Conservation (phyloP, 2,329 filamentous ascomycete genomes). For the Ilyonectria destructans region DNA sequence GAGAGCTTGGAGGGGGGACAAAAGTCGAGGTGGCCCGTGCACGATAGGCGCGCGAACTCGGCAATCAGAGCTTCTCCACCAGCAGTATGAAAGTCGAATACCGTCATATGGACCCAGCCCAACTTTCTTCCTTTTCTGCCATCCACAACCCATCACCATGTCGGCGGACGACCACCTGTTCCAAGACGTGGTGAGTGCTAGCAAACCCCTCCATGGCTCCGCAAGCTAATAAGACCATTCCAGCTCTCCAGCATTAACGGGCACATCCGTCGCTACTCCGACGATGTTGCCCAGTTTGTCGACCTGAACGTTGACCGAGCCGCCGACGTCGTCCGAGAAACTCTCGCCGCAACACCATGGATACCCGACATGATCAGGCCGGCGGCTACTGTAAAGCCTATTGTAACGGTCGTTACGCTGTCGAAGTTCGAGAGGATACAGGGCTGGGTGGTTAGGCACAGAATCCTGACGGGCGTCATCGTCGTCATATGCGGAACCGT, state of each 20-base stretch:
- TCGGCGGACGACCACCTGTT: conserved; percentile 86
- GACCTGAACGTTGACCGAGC: conserved; percentile 86
- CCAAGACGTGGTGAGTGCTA: conserved; percentile 77
- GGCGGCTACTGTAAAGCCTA: conserved; percentile 62
- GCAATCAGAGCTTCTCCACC: conserved; percentile 49
- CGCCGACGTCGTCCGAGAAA: conserved; percentile 79
- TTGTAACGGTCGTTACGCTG: conserved; percentile 54
- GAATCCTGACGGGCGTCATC: conserved; percentile 80
- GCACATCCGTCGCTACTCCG: conserved; percentile 80
- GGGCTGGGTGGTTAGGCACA: conserved; percentile 82
- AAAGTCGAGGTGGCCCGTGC: conserved; percentile 45
- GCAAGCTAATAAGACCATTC: conserved; percentile 31
- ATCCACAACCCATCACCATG: conserved; percentile 67
- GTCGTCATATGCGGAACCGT: conserved; percentile 81
- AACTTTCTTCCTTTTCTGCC: conserved; percentile 44
- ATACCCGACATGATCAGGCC: conserved; percentile 79
- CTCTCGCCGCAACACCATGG: conserved; percentile 79
- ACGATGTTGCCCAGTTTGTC: conserved; percentile 83
- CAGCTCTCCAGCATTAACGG: conserved; percentile 70
- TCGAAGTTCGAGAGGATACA: conserved; percentile 70
- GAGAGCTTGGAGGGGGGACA: conserved; percentile 1
- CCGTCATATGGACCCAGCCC: conserved; percentile 50
- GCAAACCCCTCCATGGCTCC: conserved; percentile 4
- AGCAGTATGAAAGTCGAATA: conserved; percentile 45
- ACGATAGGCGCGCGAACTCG: conserved; percentile 40